A percentile compares a stretch with the other conserved stretches of the same genome.
Evolutionary conservation across 177 flowering plant species (phyloP).

Genomic region (Vitis hybrid): DNA sequence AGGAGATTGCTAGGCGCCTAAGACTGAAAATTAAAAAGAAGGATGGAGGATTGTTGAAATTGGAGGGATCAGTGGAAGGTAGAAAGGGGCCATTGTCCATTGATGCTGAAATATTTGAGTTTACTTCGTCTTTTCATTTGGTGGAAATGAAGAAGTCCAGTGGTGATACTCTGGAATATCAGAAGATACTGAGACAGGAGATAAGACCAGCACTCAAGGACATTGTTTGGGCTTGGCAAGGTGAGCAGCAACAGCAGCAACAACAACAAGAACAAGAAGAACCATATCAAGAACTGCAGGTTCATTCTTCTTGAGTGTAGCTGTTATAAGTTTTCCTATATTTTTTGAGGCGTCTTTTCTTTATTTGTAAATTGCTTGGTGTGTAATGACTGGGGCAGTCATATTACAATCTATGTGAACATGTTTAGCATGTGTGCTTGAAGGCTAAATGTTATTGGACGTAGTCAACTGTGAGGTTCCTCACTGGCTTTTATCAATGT

Average conservation of each 20-base stretch:
- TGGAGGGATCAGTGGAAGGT: conserved; percentile 47
- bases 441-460: not conserved
- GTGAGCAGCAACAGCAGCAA: conserved; percentile 19
- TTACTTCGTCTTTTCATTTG: conserved; percentile 51
- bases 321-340: not conserved
- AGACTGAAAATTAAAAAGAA: conserved; percentile 51
- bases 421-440: conserved; percentile 2
- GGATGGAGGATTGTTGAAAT: conserved; percentile 51
- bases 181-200: conserved; percentile 42
- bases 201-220: conserved; percentile 57
- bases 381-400: not conserved
- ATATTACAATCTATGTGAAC: not conserved
- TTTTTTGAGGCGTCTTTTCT: not conserved
- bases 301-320: conserved; percentile 3
- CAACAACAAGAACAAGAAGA: not conserved
- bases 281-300: not conserved
- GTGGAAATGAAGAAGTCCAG: conserved; percentile 62
- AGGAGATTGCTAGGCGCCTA: conserved; percentile 49
- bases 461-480: not conserved
- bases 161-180: conserved; percentile 71
- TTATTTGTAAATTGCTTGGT: not conserved
- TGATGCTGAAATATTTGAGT: conserved; percentile 69
- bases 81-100: conserved; percentile 54
- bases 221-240: conserved; percentile 59
- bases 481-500: not conserved